Evolutionary conservation across 164 flowering plant species (phyloP), one percentile per base, ranked within the genome.

Genomic region (Aristolochia contorta): DNA sequence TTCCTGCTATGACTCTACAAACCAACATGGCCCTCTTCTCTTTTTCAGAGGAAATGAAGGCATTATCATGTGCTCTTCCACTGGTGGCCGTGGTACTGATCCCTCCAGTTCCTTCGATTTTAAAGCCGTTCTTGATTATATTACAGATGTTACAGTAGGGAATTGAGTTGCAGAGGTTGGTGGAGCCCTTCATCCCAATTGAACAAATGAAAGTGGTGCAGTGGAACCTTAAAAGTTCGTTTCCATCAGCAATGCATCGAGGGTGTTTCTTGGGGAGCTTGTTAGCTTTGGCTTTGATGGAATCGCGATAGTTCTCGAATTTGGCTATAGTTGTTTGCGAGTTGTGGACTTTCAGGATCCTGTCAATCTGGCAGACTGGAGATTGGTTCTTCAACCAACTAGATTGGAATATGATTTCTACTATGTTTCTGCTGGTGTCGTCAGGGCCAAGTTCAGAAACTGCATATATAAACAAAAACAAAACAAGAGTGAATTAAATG

Each of bases 321-420:
- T 69, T 78, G 49, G 84, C 67, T 27, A 87, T 77, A 61, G 93
- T 92, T 56, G 71, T 83, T 47, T 79, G 84, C 57, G 86, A 82
- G 78, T 92, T 87, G 58, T 89, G 88, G 72, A 92, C 86, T 67
- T 89, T 92, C 65, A 92, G 87, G 64, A 92, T 84, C 46, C 98
- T 70, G 47, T 92, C 96, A 18, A 92, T 87, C 61, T 80, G 78
- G 86, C 93, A 87, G 14, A 85, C 70, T 22, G 92, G 89, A 16
- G 72, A 33, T 63, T 87, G 80, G 57, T 87, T 89, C 75, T 82
- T 86, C 53, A 86, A 75, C 97, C 96, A 88, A 72, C 97, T 91
- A 60, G 96, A 88, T 62, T 89, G 87, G 78, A 89, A 92, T 78
- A 92, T 92, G 78, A 92, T 92, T 72, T 92, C 95, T 68, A 92